Conservation (phyloP, 257 asterid species). For the Marsdenia floribunda region DNA sequence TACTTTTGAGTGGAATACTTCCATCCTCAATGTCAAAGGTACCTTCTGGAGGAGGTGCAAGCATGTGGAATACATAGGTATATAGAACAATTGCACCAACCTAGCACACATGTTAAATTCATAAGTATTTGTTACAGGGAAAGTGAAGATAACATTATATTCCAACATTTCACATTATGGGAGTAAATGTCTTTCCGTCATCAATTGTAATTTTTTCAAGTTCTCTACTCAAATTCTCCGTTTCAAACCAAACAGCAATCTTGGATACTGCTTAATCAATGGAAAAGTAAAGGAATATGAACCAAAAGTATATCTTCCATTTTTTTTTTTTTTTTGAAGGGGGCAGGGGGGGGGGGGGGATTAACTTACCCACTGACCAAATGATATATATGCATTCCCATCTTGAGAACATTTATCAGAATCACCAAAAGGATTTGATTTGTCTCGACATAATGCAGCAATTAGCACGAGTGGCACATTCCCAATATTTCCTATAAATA, state of each 20-base stretch:
- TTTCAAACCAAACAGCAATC: not conserved
- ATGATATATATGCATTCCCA: constrained; percentile 97
- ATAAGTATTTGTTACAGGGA: not conserved
- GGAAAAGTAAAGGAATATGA: not conserved
- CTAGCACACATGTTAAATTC: constrained; percentile 26
- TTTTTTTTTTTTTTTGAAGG: no score
- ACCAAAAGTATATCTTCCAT: not conserved
- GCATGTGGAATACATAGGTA: constrained; percentile 92
- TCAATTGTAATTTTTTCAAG: not conserved
- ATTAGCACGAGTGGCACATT: constrained; percentile 96
- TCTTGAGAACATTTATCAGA: constrained; percentile 66
- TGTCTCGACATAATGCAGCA: constrained; percentile 89
- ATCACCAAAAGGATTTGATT: constrained; percentile 90
- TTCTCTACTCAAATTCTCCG: not conserved
- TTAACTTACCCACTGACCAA: constrained; percentile 93
- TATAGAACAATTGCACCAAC: constrained; percentile 94
- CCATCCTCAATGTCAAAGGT: constrained; percentile 57
- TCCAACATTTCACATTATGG: not conserved
- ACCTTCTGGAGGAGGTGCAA: constrained; percentile 91
- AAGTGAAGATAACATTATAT: not conserved
- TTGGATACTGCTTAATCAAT: not conserved
- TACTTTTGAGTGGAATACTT: constrained; percentile 40
- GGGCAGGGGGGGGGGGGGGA: no score
- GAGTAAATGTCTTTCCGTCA: not conserved
- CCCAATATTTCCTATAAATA: constrained; percentile 82